Percentiles rank a stretch among this genome's conserved stretches.
Evolutionary conservation across 768 basidiomycete species (phyloP).

Genomic region (Baorangia bicolor): DNA sequence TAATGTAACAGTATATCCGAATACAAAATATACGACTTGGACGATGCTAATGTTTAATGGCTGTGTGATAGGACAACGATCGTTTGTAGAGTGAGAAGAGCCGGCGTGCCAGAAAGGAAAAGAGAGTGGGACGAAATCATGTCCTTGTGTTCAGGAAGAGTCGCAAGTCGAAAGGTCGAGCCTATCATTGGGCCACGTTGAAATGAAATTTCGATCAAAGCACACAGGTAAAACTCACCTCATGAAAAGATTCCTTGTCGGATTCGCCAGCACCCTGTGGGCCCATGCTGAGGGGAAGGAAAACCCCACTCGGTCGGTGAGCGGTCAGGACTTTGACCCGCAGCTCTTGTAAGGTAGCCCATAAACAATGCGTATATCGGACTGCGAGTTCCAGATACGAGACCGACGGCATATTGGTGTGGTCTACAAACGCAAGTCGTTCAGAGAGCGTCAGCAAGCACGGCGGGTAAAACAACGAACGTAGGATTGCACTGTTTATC

Average conservation of each 20-base stretch:
- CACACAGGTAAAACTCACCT: constrained; percentile 31
- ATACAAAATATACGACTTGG: constrained; percentile 16
- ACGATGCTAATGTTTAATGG: constrained; percentile 15
- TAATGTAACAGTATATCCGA: constrained; percentile 27
- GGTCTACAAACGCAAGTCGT: constrained; percentile 38
- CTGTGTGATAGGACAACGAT: constrained; percentile 7
- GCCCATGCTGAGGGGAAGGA: constrained; percentile 39
- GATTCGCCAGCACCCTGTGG: constrained; percentile 22
- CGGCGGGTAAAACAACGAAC: constrained; percentile 44
- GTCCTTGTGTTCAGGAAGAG: constrained; percentile 50
- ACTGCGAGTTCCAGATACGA: constrained; percentile 63
- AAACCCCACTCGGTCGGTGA: constrained; percentile 42
- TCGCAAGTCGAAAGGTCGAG: constrained; percentile 55
- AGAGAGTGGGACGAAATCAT: constrained; percentile 27
- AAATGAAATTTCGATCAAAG: not conserved
- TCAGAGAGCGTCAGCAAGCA: constrained; percentile 1
- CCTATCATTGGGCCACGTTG: constrained; percentile 22
- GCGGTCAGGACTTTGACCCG: constrained; percentile 44
- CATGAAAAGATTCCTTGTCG: constrained; percentile 36
- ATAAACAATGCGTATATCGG: constrained; percentile 65
- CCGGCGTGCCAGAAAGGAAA: not conserved
- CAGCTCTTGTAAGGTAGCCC: constrained; percentile 54
- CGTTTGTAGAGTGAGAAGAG: not conserved
- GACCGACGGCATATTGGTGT: constrained; percentile 47
- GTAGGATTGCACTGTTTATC: constrained; percentile 81